A percentile compares a stretch with the other conserved stretches of the same genome.
phyloP scores from a whole-genome alignment of 805 yeast species.

The Yamadazyma scolyti region DNA sequence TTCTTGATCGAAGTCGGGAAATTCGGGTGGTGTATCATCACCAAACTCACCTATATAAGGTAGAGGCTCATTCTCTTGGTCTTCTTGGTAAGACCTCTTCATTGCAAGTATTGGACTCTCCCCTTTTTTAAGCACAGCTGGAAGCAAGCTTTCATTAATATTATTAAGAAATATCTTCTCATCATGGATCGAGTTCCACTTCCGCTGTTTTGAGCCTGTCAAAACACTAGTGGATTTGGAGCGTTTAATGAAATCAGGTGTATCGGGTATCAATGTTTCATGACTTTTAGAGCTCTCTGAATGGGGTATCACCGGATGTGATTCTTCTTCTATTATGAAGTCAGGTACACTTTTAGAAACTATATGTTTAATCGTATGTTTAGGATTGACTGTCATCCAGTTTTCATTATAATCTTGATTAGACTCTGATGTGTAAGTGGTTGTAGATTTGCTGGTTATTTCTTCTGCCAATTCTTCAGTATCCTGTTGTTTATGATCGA shows the following conservation, averaged over 20 bases:
- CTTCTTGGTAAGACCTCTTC: constrained; percentile 16
- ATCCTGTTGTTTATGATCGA: too few species aligned
- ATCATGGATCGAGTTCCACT: constrained; percentile 23
- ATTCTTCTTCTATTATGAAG: background rate
- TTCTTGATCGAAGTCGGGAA: constrained; percentile 23
- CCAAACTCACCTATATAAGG: constrained; percentile 24
- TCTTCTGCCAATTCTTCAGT: too few species aligned
- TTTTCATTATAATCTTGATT: too few species aligned
- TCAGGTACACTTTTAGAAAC: constrained; percentile 9
- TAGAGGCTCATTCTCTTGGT: constrained; percentile 5
- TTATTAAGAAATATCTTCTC: constrained; percentile 26
- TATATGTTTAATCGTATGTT: constrained; percentile 1
- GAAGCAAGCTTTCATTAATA: constrained; percentile 28
- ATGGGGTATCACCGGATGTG: background rate
- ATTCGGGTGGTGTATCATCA: constrained; percentile 9
- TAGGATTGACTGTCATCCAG: constrained; percentile 12
- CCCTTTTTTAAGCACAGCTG: constrained; percentile 29
- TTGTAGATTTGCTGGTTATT: too few species aligned
- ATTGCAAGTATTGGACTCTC: constrained; percentile 28
- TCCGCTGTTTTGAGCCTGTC: constrained; percentile 14
- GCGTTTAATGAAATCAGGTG: constrained; percentile 14
- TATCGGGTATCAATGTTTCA: constrained; percentile 11
- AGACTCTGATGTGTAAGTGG: too few species aligned
- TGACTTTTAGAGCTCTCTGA: constrained; percentile 5
- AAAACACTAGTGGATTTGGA: constrained; percentile 21